Percentiles rank a stretch among this genome's conserved stretches.
Evolutionary conservation across 495 filamentous ascomycete species (phyloP).

Genomic region (Bryoglossum gracile): DNA sequence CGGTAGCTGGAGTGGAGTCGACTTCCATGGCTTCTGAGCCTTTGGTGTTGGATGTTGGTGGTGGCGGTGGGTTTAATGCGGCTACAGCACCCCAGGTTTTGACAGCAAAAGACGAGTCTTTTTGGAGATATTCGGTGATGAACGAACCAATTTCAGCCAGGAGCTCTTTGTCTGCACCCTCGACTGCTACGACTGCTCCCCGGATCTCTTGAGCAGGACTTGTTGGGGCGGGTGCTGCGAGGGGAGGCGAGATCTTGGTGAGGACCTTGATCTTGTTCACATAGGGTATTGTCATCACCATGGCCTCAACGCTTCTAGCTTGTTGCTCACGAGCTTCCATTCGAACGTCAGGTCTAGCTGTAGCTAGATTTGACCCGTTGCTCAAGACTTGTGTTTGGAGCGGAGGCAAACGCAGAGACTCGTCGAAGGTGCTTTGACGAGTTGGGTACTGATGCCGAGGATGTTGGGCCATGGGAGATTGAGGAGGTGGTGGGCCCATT

Average conservation of each 20-base stretch:
- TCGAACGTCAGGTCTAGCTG: background rate
- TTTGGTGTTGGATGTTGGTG: no score
- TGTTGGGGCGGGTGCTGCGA: slow-evolving; percentile 39
- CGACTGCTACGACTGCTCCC: slow-evolving; percentile 75
- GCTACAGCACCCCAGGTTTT: slow-evolving; percentile 40
- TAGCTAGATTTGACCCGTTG: slow-evolving; percentile 12
- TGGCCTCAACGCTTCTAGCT: slow-evolving; percentile 51
- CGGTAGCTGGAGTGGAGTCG: slow-evolving; percentile 1
- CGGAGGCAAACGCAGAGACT: slow-evolving; percentile 25
- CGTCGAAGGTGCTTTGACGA: slow-evolving; percentile 30
- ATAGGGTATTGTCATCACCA: slow-evolving; percentile 66
- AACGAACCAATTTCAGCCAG: slow-evolving; percentile 50
- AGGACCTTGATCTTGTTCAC: slow-evolving; percentile 64
- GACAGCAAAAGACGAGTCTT: slow-evolving; percentile 51
- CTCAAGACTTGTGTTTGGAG: slow-evolving; percentile 24
- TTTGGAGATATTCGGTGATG: slow-evolving; percentile 52
- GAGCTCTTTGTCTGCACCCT: slow-evolving; percentile 55
- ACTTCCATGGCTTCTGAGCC: slow-evolving; percentile 5
- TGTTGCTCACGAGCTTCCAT: slow-evolving; percentile 21
- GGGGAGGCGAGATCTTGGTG: slow-evolving; percentile 58
- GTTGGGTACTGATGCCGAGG: slow-evolving; percentile 30
- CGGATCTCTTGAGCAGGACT: slow-evolving; percentile 42
- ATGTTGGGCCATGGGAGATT: slow-evolving; percentile 30
- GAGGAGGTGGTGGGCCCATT: slow-evolving; percentile 26
- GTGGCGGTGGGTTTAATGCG: background rate